Evolutionary conservation across 2,329 filamentous ascomycete species (phyloP).

Genomic region (Microdochium nivale): DNA sequence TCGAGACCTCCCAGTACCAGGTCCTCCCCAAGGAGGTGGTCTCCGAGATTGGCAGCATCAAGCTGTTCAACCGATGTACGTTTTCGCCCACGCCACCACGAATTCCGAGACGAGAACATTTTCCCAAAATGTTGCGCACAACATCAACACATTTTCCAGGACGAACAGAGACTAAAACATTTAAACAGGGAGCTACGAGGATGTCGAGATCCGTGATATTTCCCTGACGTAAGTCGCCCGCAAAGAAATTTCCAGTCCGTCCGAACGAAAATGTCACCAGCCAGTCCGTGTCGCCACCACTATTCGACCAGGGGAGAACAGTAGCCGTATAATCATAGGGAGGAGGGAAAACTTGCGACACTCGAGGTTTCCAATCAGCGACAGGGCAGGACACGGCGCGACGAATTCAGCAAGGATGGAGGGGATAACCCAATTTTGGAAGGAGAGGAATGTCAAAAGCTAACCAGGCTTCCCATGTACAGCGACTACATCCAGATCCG

Average conservation of each 20-base stretch:
- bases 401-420: neutral
- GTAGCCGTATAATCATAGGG: neutral
- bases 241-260: constrained; percentile 9
- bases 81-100: constrained; percentile 2
- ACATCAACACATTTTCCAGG: neutral
- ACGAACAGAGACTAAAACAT: constrained; percentile 1
- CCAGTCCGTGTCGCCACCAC: neutral
- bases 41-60: constrained; percentile 67
- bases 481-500: constrained; percentile 99
- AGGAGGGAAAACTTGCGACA: too few relatives aligned
- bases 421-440: constrained; percentile 9
- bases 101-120: constrained; percentile 5
- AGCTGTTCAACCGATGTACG: constrained; percentile 63
- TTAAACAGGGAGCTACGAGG: constrained; percentile 62
- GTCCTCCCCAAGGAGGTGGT: constrained; percentile 74
- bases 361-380: neutral
- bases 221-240: constrained; percentile 83
- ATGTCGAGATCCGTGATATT: constrained; percentile 99
- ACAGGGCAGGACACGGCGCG: neutral
- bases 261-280: neutral
- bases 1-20: constrained; percentile 53
- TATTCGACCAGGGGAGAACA: neutral
- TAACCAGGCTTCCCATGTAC: constrained; percentile 23
- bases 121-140: constrained; percentile 1
- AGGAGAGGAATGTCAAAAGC: constrained; percentile 13